Evolutionary conservation across 371 early-diverging fungal genomes (phyloP).

Genomic region (Capniomyces stellatus): DNA sequence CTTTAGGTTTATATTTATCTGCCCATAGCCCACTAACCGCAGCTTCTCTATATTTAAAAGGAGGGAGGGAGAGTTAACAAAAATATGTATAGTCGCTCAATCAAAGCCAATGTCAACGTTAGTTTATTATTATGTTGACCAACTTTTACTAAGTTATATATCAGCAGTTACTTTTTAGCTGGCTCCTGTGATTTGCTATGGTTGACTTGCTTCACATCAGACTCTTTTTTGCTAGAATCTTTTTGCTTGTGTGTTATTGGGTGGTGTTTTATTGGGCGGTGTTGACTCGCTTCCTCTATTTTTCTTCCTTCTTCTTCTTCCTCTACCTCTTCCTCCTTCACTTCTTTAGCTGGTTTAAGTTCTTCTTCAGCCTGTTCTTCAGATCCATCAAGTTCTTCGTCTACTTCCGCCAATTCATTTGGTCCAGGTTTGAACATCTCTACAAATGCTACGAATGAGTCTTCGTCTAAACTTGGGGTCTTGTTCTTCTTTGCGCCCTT

Average conservation of each 20-base stretch:
- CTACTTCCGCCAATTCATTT: not conserved
- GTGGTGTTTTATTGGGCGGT: too few relatives aligned
- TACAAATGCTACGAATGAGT: conserved; percentile 45
- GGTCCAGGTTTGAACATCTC: conserved; percentile 17
- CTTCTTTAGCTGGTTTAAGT: not conserved
- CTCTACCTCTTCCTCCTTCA: not conserved
- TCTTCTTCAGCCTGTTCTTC: not conserved
- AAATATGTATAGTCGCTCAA: too few relatives aligned
- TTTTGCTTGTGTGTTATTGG: too few relatives aligned
- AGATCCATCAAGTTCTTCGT: not conserved
- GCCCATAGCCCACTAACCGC: conserved; percentile 65
- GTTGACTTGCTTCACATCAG: too few relatives aligned
- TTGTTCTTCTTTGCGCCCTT: conserved; percentile 61
- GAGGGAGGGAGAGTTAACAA: not conserved
- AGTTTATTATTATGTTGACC: too few relatives aligned
- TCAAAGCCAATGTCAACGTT: too few relatives aligned
- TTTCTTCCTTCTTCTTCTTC: not conserved
- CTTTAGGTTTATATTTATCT: conserved; percentile 87
- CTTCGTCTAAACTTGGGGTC: conserved; percentile 70
- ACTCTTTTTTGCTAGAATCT: too few relatives aligned
- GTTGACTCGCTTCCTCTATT: not conserved
- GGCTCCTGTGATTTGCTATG: too few relatives aligned
- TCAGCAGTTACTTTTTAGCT: too few relatives aligned
- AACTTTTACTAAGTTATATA: too few relatives aligned
- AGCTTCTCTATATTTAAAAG: not conserved